Conservation (phyloP, 495 filamentous ascomycete genomes). For the Penicillium antarcticum region DNA sequence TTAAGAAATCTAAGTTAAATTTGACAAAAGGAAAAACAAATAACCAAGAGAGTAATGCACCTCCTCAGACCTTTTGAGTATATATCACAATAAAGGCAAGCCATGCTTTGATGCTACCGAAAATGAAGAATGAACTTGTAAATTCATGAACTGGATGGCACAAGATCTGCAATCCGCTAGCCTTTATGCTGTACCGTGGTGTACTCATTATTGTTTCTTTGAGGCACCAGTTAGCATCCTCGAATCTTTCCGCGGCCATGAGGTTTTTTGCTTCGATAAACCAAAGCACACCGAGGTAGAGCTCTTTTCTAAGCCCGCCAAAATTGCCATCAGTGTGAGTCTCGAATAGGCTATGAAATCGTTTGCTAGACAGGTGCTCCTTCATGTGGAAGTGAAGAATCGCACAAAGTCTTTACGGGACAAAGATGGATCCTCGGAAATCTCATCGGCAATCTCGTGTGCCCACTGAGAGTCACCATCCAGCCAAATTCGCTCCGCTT, state of each 20-base stretch:
- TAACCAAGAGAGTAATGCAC: too few species aligned
- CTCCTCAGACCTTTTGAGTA: too few species aligned
- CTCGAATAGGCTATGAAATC: neutral
- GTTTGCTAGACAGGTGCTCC: too few species aligned
- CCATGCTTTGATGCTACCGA: too few species aligned
- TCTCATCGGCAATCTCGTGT: neutral
- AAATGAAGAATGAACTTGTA: too few species aligned
- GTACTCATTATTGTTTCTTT: neutral
- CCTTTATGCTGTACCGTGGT: too few species aligned
- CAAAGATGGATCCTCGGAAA: conserved; percentile 3
- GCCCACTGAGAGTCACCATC: conserved; percentile 7
- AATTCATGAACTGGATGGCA: too few species aligned
- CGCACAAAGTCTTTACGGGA: conserved; percentile 4
- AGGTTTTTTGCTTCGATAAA: conserved; percentile 18
- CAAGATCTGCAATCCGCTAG: too few species aligned
- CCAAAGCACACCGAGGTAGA: too few species aligned
- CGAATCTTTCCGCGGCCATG: conserved; percentile 5
- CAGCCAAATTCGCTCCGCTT: conserved; percentile 17
- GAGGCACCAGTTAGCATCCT: conserved; percentile 14
- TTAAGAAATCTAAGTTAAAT: too few species aligned
- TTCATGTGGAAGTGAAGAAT: neutral
- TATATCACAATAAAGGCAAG: too few species aligned
- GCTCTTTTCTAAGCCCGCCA: conserved; percentile 2
- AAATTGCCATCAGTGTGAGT: neutral
- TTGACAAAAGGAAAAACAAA: too few species aligned